Base-by-base conservation (phyloP, 257 asterid genomes). In the Echites panduratus region DNA sequence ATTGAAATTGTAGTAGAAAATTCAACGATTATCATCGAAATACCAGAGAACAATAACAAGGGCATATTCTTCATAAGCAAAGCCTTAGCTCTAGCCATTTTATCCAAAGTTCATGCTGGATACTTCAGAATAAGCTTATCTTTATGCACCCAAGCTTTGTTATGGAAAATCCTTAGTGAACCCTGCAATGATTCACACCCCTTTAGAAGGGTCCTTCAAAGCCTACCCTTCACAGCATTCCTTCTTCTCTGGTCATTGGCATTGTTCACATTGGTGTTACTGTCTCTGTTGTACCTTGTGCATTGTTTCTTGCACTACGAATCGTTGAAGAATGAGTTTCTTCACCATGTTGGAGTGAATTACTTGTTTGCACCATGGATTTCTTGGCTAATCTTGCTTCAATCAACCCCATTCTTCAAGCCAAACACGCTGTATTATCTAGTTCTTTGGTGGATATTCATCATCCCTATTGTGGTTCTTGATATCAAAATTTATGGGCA, bases 401-500 rank as follows among this genome's bases (percentile, higher is more conserved):
- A 79, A 68, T 71, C 83, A 16, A 44, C 61, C 7, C 81, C 87
- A 24, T 66, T 50, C 4, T 43, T 12, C 20, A 68, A 68, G 44
- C 59, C 74, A 2, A 44, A 45, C 7, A 48, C 62, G 20, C 4
- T 50, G 26, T 66, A 57, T 24, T 38, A 54, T 0, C 2, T 81
- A 12, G 64, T 77, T 72, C 76, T 85, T 80, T 50, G 27, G 26
- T 64, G 69, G 69, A 2, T 69, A 17, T 76, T 78, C 10, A 74
- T 85, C 0, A 2, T 79, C 0, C 92, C 92, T 0, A 70, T 83
- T 22, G 41, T 80, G 76, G 13, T 78, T 5, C 87, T 87, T 10
- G 85, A 85, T 27, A 44, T 87, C 5, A 87, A 85, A 50, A 79
- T 85, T 19, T 85, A 87, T 63, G 92, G 88, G 4, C 88, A 83